Base-by-base conservation (phyloP, 208 protist genomes). In the Leishmania martiniquensis region DNA sequence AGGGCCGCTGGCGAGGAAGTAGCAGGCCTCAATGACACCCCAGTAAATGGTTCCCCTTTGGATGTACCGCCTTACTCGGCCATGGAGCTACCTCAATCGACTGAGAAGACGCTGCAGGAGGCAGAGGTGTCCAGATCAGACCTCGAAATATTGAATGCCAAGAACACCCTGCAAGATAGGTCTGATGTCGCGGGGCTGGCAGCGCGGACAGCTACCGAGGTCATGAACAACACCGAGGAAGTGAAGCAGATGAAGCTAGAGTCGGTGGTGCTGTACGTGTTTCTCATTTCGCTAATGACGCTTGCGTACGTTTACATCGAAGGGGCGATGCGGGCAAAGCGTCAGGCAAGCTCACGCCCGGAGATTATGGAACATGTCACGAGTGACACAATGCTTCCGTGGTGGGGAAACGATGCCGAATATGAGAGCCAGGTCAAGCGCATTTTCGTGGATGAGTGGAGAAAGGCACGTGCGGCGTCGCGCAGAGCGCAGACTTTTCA, bases 401-500 rank as follows among this genome's bases (percentile, higher is more conserved):
- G 93, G 92, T 97, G 93, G 92, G 91, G 91, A 51, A 96, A 97
- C 80, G 93, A 95, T 67, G 87, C 77, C 15, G 91, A 95, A 82
- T 97, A 97, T 70, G 93, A 97, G 78, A 91, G 86, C 65, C 90
- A 95, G 76, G 93, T 97, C 17, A 97, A 97, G 81, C 90, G 93
- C 55, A 95, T 95, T 77, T 97, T 95, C 83, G 89, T 97, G 44
- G 91, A 96, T 59, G 90, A 97, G 77, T 97, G 93, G 93, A 84
- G 90, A 55, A 87, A 88, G 39, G 91, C 91, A 2, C 82, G 91
- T 42, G 86, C 90, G 45, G 87, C 82, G 51, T 93, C 93, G 25
- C 91, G 89, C 37, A 83, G 89, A 39, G 83, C 85, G 4, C 86
- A 93, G 78, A 89, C 86, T 25, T 92, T 91, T 71, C 89, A 97